Evolutionary conservation across 2,329 filamentous ascomycete species (phyloP), one percentile per base, ranked within the genome.

Genomic region (Fusarium nelsonii): DNA sequence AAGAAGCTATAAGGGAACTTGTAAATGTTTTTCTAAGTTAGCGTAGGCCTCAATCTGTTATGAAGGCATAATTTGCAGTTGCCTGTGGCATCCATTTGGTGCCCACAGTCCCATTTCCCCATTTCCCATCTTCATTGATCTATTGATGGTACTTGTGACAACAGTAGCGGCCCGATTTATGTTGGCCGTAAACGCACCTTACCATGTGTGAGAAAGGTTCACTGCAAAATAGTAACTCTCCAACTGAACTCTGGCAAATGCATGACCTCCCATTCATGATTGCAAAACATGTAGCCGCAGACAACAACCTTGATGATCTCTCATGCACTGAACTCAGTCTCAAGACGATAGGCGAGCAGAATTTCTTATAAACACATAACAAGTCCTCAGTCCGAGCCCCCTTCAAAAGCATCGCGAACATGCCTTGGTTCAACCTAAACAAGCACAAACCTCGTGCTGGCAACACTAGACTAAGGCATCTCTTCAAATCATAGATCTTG

Each of bases 1-100:
- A 64, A 59, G 45, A 65, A 41, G 60, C 30, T 12, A 2, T 65
- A 39, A 33, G 37, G 39, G n/a, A 18, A 10, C 10, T 36, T 14
- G 6, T 43, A n/a, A 14, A 43, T 32, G 6, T 34, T 48, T 23
- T 30, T 23, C 23, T 8, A 45, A 48, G 34, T 34, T 59, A 37
- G 34, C 26, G 28, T 51, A 41, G 55, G 48, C 20, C 18, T 41
- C 39, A 41, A 5, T 41, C 20, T 23, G 39, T 41, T 15, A 41
- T 41, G 18, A 16, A 41, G 18, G 8, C 20, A 50, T 45, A n/a
- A 30, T 45, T 2, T 16, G 8, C 20, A 44, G 15, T 44, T 5
- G 4, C 18, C 15, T 44, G 23, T 28, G 12, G 10, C 41, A n/a
- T n/a, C 16, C 15, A 44, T 6, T n/a, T 12, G 16, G 23, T 3